phyloP scores from a whole-genome alignment of 2,329 filamentous ascomycete species.

The Dactylonectria macrodidyma region DNA sequence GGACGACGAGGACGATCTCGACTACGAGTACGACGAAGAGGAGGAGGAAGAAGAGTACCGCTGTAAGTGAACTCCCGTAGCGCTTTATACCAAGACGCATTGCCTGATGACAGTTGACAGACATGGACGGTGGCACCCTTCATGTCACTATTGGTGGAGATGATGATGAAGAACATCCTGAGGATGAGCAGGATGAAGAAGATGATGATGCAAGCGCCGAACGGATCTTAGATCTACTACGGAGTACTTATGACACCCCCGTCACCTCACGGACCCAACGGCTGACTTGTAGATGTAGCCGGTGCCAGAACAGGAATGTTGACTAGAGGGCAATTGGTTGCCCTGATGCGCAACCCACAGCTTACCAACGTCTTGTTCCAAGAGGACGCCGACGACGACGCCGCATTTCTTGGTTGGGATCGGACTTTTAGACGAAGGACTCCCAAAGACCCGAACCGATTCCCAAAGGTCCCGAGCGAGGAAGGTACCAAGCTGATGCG shows the following conservation, averaged over 20 bases:
- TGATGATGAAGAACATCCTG: conserved; percentile 32
- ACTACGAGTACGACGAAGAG: conserved; percentile 37
- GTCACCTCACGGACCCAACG: background rate
- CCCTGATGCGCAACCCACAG: conserved; percentile 57
- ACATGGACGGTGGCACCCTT: conserved; percentile 33
- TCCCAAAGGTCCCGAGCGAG: conserved; percentile 88
- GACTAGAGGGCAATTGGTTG: conserved; percentile 56
- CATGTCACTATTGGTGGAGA: conserved; percentile 42
- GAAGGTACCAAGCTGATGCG: conserved; percentile 85
- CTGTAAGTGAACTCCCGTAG: conserved; percentile 28
- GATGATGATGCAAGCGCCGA: conserved; percentile 47
- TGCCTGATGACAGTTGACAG: conserved; percentile 23
- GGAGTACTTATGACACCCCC: conserved; percentile 43
- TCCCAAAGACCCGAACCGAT: conserved; percentile 69
- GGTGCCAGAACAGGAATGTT: conserved; percentile 50
- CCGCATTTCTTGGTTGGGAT: conserved; percentile 57
- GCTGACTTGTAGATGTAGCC: conserved; percentile 37
- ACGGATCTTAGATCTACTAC: conserved; percentile 51
- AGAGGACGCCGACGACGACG: conserved; percentile 56
- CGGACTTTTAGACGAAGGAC: conserved; percentile 56
- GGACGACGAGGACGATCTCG: conserved; percentile 49
- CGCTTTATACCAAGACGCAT: no score
- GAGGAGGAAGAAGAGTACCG: conserved; percentile 44
- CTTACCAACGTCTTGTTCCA: conserved; percentile 55
- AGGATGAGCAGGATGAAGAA: conserved; percentile 39